Evolutionary conservation across 805 yeast species (phyloP), one percentile per base, ranked within the genome.

Genomic region (Saccharomyces mikatae): DNA sequence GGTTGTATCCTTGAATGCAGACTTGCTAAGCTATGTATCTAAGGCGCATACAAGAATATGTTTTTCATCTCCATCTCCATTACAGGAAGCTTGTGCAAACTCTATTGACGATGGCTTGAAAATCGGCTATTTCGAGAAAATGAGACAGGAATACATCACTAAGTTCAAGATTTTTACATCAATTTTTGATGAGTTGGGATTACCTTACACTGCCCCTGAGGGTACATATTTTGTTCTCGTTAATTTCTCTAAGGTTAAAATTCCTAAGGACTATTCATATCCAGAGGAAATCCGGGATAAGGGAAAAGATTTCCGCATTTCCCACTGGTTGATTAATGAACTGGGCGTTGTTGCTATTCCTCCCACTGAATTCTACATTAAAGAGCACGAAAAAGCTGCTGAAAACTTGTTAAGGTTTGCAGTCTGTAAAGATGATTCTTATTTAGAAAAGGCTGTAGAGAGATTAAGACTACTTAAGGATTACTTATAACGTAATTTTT

Each of bases 271-370:
- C 62, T 88, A 84, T 63, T 76, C 68, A 47, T 86, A 78, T 68
- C 97, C 97, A 0, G 82, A 74, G 14, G 90, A 84, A 17, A 78
- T 94, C 56, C 66, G 73, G 51, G 70, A 70, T 36, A 81, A 87
- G 58, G 92, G 96, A 14, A 83, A 83, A 59, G 99, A 94, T 73
- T 94, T 90, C 77, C 82, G 82, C 67, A 77, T 85, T 59, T 95
- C 96, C 0, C 89, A 88, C 72, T 94, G 98, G 97, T 77, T 94
- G 56, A 89, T 90, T 64, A 84, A 82, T 67, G 96, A 90, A 67
- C 70, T 92, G 55, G 99, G 99, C 10, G 95, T 94, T 46, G 98
- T 94, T 22, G 86, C 96, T 3, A 94, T 94, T 59, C 99, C 99
- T 10, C 98, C 98, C 29, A 86, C 96, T n/a, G 98, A 92, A 71